These are phyloP conservation scores for Epichloe gansuensis DNA, from an alignment of 2,329 filamentous ascomycete genomes.

Conservation along the genomic window DNA sequence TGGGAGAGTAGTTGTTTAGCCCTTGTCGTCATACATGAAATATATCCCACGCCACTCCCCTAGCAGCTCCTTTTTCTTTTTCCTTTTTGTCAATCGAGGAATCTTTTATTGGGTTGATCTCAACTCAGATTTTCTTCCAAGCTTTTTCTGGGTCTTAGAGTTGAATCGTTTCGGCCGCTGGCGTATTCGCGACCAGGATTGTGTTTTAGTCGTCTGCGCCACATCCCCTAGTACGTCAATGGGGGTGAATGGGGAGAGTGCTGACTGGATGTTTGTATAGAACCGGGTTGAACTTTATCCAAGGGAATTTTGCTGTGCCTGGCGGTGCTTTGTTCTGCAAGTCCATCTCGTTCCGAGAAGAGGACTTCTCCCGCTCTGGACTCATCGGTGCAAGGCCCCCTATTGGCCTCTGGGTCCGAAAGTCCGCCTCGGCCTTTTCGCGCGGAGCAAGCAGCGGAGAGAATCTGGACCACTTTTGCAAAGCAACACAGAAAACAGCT, in stretches of 20 bases:
- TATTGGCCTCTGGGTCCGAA: background rate
- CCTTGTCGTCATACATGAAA: background rate
- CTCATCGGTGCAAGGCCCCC: background rate
- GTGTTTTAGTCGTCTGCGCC: background rate
- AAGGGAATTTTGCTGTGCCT: background rate
- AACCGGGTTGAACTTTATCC: slow-evolving; percentile 1
- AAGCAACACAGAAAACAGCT: background rate
- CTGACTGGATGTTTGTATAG: slow-evolving; percentile 4
- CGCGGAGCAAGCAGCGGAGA: background rate
- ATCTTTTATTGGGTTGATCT: background rate
- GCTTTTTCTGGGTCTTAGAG: background rate
- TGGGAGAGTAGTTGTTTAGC: background rate
- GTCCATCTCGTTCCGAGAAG: background rate
- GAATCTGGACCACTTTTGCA: background rate
- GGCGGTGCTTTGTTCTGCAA: background rate
- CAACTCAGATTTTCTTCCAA: background rate
- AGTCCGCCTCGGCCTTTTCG: background rate
- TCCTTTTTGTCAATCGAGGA: background rate
- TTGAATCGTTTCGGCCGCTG: slow-evolving; percentile 1
- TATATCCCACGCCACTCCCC: too few relatives aligned
- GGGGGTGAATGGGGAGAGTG: background rate
- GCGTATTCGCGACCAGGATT: background rate
- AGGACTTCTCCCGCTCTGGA: background rate
- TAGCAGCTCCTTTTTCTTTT: background rate
- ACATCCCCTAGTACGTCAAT: slow-evolving; percentile 2